Base-by-base conservation (phyloP, 1,284 basidiomycete genomes). In the Leccinum angustisporum region DNA sequence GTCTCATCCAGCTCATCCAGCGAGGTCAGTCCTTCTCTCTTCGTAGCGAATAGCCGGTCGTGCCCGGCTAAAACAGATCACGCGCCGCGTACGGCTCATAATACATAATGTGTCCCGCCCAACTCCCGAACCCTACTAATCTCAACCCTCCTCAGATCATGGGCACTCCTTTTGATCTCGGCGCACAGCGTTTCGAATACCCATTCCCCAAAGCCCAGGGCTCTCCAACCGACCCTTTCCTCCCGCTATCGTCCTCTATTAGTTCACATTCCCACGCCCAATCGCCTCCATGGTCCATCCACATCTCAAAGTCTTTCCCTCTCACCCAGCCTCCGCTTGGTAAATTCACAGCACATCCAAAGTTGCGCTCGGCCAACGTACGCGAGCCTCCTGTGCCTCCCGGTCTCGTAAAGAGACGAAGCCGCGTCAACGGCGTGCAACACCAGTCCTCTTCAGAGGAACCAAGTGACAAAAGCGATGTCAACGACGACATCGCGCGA, bases 111-210 rank as follows among this genome's bases (percentile, higher is more conserved):
- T 36, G 13, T 13, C 21, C 48, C 21, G 21, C 48, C 48, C 48
- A 51, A 14, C 58, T 31, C 10, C 33, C 33, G 59, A 46, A 62
- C 65, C 34, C 66, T 70, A 55, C 43, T 46, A 67, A 67, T 54
- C 50, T 21, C 16, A 40, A n/a, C n/a, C 14, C 43, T 51, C 13
- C 46, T 38, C 50, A 73, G 72, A 76, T 73, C 60, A 71, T 75
- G 63, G 65, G 72, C 53, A 73, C 72, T 0, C 72, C 72, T 7
- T 73, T 73, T 57, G 72, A 76, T 70, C 67, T 74, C 53, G 73
- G 74, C 43, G 62, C 72, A 16, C 73, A 62, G 25, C 72, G 70
- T 21, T 73, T 74, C 64, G 72, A 73, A 58, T 73, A 73, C 53
- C 72, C 72, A 1, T 76, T 75, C 65, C 76, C 73, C 63, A 66